Evolutionary conservation across 306 rosid species (phyloP).

Genomic region (Comarum palustre): DNA sequence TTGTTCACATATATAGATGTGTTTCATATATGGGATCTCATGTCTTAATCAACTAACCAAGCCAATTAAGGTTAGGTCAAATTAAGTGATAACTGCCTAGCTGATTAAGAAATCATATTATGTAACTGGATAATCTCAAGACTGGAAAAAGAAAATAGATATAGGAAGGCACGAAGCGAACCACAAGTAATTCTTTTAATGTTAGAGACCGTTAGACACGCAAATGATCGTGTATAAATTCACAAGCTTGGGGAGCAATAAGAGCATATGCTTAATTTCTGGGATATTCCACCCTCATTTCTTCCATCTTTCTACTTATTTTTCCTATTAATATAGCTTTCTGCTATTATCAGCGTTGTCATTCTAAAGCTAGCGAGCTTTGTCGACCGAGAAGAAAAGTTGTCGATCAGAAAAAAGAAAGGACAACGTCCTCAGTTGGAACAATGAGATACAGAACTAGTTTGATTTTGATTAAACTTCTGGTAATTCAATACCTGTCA

Average conservation of each 20-base stretch:
- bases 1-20: neutral
- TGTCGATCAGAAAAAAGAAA: neutral
- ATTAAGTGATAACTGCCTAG: neutral
- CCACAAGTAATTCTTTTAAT: neutral
- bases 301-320: neutral
- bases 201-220: neutral
- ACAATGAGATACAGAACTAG: conserved; percentile 13
- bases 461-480: conserved; percentile 23
- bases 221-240: conserved; percentile 9
- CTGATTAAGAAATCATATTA: neutral
- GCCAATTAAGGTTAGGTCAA: neutral
- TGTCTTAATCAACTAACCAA: neutral
- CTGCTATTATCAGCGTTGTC: conserved; percentile 10
- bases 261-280: conserved; percentile 18
- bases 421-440: neutral
- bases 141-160: neutral
- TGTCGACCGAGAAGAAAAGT: neutral
- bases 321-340: conserved; percentile 16
- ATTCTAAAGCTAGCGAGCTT: neutral
- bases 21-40: neutral
- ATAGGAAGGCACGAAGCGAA: neutral
- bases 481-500: conserved; percentile 20
- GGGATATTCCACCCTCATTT: neutral
- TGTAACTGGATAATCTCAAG: neutral
- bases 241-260: neutral